Percentiles rank a stretch among this genome's conserved stretches.
Evolutionary conservation across 2,329 filamentous ascomycete species (phyloP).

Genomic region (Rhytidhysteron rufulum): DNA sequence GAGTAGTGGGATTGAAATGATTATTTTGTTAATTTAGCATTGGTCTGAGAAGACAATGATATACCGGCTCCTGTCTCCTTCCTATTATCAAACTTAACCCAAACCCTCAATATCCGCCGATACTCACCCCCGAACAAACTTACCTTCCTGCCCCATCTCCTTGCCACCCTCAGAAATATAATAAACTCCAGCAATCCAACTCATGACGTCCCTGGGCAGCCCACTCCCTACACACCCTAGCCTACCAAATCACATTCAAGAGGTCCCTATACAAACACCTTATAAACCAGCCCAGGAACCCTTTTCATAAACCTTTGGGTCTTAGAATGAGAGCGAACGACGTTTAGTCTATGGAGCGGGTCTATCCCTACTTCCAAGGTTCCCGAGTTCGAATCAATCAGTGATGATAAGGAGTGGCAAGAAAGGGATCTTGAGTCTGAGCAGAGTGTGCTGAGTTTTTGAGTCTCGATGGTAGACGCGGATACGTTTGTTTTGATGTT

Average conservation of each 20-base stretch:
- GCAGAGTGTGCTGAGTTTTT: slow-evolving; percentile 11
- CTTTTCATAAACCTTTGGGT: background rate
- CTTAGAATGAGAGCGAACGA: background rate
- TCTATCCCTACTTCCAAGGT: background rate
- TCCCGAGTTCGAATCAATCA: background rate
- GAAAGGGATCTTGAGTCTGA: background rate
- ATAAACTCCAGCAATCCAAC: background rate
- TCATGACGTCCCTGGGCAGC: background rate
- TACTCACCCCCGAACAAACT: background rate
- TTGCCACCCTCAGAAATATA: background rate
- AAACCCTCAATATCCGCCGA: background rate
- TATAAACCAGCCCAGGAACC: background rate
- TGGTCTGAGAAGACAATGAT: no score
- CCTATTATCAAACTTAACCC: background rate
- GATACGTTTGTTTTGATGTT: slow-evolving; percentile 10
- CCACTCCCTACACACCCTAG: background rate
- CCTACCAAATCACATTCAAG: background rate
- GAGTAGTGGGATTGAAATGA: no score
- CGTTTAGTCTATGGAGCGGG: background rate
- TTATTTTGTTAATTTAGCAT: no score
- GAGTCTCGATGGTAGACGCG: slow-evolving; percentile 17
- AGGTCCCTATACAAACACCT: background rate
- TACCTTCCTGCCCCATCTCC: background rate
- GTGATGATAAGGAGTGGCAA: background rate
- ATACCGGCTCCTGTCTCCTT: no score